phyloP scores from a whole-genome alignment of 768 basidiomycete species.

The Pluteus cervinus region DNA sequence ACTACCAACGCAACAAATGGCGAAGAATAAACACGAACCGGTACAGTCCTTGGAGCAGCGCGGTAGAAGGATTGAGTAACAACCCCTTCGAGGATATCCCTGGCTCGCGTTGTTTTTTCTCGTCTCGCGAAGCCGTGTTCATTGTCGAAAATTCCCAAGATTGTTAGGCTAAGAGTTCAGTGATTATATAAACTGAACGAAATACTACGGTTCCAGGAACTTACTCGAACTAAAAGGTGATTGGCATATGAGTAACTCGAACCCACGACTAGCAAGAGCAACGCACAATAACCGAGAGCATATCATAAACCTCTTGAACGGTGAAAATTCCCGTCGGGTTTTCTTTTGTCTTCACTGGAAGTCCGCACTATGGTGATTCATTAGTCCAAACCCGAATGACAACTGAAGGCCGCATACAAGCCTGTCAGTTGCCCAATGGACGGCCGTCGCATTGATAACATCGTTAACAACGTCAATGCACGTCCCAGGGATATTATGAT shows the following conservation, averaged over 20 bases:
- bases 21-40: too few relatives aligned
- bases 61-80: too few relatives aligned
- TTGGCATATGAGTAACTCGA: neutral
- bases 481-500: conserved; percentile 24
- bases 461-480: conserved; percentile 44
- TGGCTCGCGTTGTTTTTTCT: conserved; percentile 21
- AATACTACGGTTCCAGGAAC: conserved; percentile 1
- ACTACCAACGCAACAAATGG: too few relatives aligned
- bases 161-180: too few relatives aligned
- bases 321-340: conserved; percentile 39
- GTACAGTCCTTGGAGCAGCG: too few relatives aligned
- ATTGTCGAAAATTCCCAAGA: too few relatives aligned
- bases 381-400: neutral
- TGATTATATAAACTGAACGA: too few relatives aligned
- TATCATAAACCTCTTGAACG: conserved; percentile 41
- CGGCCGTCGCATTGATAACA: conserved; percentile 39
- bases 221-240: neutral
- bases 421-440: conserved; percentile 17
- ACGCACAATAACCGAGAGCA: conserved; percentile 29
- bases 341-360: conserved; percentile 39
- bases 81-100: conserved; percentile 23
- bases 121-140: conserved; percentile 27
- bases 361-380: conserved; percentile 27
- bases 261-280: neutral
- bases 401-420: conserved; percentile 3